Conservation (phyloP, 78 protist genomes). For the Dictyostelium intermedium region DNA sequence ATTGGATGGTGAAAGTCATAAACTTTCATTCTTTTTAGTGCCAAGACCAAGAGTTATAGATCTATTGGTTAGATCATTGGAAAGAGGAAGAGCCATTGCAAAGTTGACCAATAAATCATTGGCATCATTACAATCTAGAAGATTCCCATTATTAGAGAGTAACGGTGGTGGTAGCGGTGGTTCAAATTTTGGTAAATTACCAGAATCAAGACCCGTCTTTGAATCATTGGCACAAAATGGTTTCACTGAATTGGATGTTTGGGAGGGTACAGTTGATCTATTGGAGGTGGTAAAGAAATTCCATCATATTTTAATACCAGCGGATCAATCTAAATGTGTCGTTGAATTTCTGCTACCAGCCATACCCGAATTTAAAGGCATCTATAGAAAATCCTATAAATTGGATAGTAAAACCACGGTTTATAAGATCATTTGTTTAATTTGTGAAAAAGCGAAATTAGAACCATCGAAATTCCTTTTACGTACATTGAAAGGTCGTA, state of each 20-base stretch:
- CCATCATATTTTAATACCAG: constrained; percentile 16
- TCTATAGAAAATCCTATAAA: constrained; percentile 63
- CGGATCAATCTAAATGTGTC: constrained; percentile 26
- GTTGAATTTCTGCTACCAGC: constrained; percentile 46
- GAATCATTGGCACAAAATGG: constrained; percentile 56
- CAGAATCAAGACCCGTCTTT: constrained; percentile 57
- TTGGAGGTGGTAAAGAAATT: constrained; percentile 47
- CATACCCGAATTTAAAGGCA: constrained; percentile 38
- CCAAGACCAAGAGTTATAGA: constrained; percentile 40
- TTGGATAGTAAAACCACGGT: constrained; percentile 53
- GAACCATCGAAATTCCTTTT: constrained; percentile 44
- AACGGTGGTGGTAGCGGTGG: neutral
- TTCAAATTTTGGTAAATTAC: constrained; percentile 10
- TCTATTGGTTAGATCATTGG: constrained; percentile 4
- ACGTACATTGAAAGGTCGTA: constrained; percentile 58
- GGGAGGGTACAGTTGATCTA: constrained; percentile 73
- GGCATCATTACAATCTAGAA: constrained; percentile 17
- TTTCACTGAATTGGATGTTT: constrained; percentile 55
- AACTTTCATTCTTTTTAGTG: constrained; percentile 19
- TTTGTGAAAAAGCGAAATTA: constrained; percentile 43
- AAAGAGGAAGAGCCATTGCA: constrained; percentile 52
- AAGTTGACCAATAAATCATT: constrained; percentile 9
- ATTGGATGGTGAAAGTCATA: constrained; percentile 10
- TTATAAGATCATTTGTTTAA: constrained; percentile 48
- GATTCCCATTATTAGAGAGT: constrained; percentile 23